Conservation (phyloP, 768 basidiomycete species). For the Boletus subcaerulescens region DNA sequence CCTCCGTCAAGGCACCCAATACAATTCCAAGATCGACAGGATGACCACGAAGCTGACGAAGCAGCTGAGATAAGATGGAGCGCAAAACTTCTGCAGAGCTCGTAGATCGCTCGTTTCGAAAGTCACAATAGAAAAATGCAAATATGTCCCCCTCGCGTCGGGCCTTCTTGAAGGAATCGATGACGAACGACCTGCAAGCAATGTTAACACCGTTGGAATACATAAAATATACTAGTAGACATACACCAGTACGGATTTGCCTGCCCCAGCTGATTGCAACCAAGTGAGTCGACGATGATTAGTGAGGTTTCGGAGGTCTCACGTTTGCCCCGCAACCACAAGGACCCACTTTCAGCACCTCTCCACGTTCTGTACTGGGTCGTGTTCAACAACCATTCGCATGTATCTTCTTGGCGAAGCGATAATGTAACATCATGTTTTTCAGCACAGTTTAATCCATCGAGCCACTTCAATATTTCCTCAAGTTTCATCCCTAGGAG, state of each 20-base stretch:
- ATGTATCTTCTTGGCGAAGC: constrained; percentile 1
- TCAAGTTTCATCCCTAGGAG: background rate
- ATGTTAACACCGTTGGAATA: background rate
- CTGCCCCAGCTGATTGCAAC: background rate
- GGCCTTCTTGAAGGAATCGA: background rate
- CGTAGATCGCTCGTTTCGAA: background rate
- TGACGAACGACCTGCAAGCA: background rate
- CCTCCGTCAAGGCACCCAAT: background rate
- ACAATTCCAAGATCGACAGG: background rate
- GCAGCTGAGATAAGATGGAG: background rate
- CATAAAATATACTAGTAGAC: background rate
- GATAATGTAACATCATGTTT: constrained; percentile 1
- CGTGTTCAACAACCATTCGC: constrained; percentile 5
- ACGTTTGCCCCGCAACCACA: constrained; percentile 11
- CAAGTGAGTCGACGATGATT: background rate
- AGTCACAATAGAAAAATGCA: constrained; percentile 1
- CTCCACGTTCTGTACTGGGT: constrained; percentile 1
- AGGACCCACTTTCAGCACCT: background rate
- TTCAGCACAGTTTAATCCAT: constrained; percentile 2
- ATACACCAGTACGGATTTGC: constrained; percentile 9
- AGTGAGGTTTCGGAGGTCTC: background rate
- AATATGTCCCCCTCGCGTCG: background rate
- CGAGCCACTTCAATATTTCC: background rate
- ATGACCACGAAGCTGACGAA: background rate
- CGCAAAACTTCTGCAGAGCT: background rate